Conservation (phyloP, 805 yeast genomes). For the Saccharomyces cerevisiae region DNA sequence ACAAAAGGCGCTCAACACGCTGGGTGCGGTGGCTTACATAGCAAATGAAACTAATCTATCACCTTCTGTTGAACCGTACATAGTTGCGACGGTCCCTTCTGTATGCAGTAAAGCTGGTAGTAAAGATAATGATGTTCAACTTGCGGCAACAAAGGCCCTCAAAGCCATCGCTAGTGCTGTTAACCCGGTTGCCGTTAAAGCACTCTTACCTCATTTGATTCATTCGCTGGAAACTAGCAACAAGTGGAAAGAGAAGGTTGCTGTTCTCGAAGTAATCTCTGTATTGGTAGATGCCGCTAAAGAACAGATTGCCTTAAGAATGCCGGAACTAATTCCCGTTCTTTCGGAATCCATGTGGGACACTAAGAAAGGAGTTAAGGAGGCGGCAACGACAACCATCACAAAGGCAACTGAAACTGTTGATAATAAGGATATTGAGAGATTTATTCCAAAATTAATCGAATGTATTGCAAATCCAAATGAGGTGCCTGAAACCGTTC, state of each 20-base stretch:
- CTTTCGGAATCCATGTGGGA: constrained; percentile 99
- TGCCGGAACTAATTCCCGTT: constrained; percentile 97
- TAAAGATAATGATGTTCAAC: constrained; percentile 68
- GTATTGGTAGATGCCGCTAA: constrained; percentile 86
- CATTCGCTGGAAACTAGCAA: constrained; percentile 55
- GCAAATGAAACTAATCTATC: constrained; percentile 68
- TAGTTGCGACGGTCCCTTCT: constrained; percentile 62
- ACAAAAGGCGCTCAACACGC: constrained; percentile 71
- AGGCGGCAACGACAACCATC: constrained; percentile 89
- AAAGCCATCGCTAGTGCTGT: constrained; percentile 65
- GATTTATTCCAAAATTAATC: constrained; percentile 94
- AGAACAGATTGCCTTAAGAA: constrained; percentile 90
- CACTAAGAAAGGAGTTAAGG: constrained; percentile 94
- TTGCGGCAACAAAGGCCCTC: constrained; percentile 65
- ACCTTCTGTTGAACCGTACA: constrained; percentile 89
- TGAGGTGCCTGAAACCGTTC: constrained; percentile 96
- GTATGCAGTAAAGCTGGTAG: constrained; percentile 79
- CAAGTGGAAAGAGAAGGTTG: constrained; percentile 97
- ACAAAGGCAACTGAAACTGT: constrained; percentile 91
- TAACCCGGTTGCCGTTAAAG: constrained; percentile 88
- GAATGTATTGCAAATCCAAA: constrained; percentile 92
- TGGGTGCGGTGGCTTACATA: constrained; percentile 75
- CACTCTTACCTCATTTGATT: constrained; percentile 70
- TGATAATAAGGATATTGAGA: constrained; percentile 97
- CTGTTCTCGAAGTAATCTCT: constrained; percentile 73